Base-by-base conservation (phyloP, 352 stramenopile species). In the Globisporangium okanoganense region DNA sequence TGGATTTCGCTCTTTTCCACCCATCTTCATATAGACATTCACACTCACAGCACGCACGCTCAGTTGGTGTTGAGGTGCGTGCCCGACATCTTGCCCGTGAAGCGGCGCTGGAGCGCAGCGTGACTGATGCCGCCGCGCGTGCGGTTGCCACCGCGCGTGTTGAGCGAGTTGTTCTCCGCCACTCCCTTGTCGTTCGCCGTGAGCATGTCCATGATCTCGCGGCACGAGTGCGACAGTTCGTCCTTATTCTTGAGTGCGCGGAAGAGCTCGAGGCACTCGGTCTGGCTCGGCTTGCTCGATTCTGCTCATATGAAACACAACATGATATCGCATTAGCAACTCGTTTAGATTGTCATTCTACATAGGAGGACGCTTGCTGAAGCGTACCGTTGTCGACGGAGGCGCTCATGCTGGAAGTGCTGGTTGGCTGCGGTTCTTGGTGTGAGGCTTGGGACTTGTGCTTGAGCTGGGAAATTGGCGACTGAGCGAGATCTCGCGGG, bases 71-170 rank as follows among this genome's bases (percentile, higher is more conserved):
- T 72, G 64, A 90, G 73, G 33, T 71, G 69, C 22, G 80, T 73
- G 47, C 84, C 84, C 29, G 84, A 91, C 84, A 91, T 91, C 69
- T 90, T 90, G 76, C 84, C 84, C 45, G 84, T 93, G 71, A 85
- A 89, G 61, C 81, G 84, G 27, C 84, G 76, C 65, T 93, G 84
- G 18, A 93, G 71, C 18, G 81, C 78, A 22, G 84, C 84, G 64
- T 91, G 84, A 61, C 79, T 91, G 58, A 91, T 74, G 5, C 81
- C 81, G 22, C 82, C 80, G 54, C 82, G 82, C 1, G 58, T 65
- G 7, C 84, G 76, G n/a, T 73, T 72, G 49, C 82, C 79, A 25
- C 84, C 84, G 45, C 78, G 56, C 29, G 78, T 79, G 69, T 89
- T 91, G 44, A 91, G 61, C 45, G 69, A 36, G 54, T 90, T 67